phyloP scores from a whole-genome alignment of 1,139 yeast genomes.

The Citeromyces hawaiiensis region DNA sequence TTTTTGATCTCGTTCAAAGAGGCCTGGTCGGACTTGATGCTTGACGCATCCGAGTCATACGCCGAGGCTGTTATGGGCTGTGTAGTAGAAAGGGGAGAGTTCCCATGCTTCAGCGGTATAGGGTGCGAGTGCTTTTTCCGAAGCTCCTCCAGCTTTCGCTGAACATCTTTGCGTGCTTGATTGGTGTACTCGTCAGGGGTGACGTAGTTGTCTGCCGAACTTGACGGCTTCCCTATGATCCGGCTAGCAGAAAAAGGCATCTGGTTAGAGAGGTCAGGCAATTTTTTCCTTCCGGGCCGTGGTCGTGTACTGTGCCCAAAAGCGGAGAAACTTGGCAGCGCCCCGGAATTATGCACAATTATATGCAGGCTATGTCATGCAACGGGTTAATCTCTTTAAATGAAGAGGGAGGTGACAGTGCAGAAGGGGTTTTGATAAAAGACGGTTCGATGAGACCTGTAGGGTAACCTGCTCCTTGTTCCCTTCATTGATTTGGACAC shows the following conservation, averaged over 20 bases:
- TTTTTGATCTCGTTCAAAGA: slow-evolving; percentile 2
- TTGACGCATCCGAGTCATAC: slow-evolving; percentile 1
- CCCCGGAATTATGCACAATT: not conserved
- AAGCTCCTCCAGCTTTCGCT: slow-evolving; percentile 12
- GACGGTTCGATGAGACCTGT: too few species aligned
- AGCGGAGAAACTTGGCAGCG: not conserved
- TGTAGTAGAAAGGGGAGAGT: slow-evolving; percentile 12
- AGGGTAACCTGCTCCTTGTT: too few species aligned
- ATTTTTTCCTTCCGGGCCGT: not conserved
- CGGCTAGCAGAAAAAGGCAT: not conserved
- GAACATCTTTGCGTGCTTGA: slow-evolving; percentile 16
- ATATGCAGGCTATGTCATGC: not conserved
- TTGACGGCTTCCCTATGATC: not conserved
- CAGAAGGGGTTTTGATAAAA: too few species aligned
- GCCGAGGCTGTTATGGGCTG: slow-evolving; percentile 6
- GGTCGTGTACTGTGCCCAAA: not conserved
- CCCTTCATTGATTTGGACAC: too few species aligned
- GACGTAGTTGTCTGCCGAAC: slow-evolving; percentile 8
- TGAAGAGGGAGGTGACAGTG: too few species aligned
- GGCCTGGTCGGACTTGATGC: slow-evolving; percentile 1
- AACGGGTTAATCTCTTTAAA: not conserved
- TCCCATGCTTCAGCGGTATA: slow-evolving; percentile 9
- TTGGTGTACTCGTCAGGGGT: slow-evolving; percentile 17
- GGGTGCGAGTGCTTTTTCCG: slow-evolving; percentile 4
- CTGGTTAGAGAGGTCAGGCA: not conserved